Percentiles rank a stretch among this genome's conserved stretches.
Conservation (phyloP, 345 rosid species). For the Ailanthus altissimus region DNA sequence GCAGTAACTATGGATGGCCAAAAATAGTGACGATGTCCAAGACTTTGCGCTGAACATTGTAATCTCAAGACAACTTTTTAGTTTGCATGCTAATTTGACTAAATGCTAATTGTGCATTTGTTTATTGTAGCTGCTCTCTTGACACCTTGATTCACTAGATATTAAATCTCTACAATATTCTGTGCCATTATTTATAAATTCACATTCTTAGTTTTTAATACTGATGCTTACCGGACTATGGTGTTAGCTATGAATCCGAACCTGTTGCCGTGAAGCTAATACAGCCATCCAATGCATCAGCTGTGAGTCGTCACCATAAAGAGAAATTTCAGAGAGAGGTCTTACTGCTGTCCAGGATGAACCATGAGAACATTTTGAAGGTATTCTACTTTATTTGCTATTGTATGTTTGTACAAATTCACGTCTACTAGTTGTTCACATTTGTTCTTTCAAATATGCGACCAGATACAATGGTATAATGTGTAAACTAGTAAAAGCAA, state of each 20-base stretch:
- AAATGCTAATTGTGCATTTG: not conserved
- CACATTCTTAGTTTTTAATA: not conserved
- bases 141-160: not conserved
- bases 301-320: slow-evolving; percentile 35
- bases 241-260: slow-evolving; percentile 31
- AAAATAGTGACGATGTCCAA: not conserved
- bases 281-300: slow-evolving; percentile 39
- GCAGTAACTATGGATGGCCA: not conserved
- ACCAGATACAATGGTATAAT: not conserved
- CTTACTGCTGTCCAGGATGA: slow-evolving; percentile 41
- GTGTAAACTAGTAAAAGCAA: not conserved
- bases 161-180: not conserved
- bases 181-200: not conserved
- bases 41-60: not conserved
- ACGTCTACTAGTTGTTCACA: not conserved
- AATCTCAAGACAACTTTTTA: not conserved
- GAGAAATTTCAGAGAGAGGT: slow-evolving; percentile 59
- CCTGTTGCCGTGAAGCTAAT: slow-evolving; percentile 60
- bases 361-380: slow-evolving; percentile 57
- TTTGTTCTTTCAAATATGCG: not conserved
- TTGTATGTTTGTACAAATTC: not conserved
- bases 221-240: slow-evolving; percentile 14
- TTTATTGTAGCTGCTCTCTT: not conserved
- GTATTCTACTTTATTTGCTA: slow-evolving; percentile 27
- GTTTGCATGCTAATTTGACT: not conserved